These are phyloP conservation scores for Excoecaria cochinchinensis DNA, from an alignment of 345 rosid genomes.

Conservation along the genomic window DNA sequence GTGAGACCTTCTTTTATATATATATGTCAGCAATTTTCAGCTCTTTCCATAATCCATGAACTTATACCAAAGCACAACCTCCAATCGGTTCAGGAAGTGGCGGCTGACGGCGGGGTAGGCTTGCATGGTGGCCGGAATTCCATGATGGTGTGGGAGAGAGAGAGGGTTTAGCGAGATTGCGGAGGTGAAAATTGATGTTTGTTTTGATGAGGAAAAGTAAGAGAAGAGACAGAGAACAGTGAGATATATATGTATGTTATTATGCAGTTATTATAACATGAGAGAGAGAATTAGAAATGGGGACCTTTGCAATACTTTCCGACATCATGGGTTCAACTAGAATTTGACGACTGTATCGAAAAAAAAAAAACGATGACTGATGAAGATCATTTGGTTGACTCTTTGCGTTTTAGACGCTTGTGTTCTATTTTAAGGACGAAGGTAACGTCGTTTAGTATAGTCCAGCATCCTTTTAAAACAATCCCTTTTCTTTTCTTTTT, in stretches of 20 bases:
- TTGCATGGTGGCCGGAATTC: background rate
- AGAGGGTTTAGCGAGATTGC: conserved; percentile 1
- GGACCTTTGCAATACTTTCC: background rate
- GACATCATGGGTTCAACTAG: background rate
- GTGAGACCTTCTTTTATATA: too few species aligned
- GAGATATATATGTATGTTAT: background rate
- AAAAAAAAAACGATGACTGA: too few species aligned
- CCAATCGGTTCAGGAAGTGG: background rate
- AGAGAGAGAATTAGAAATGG: background rate
- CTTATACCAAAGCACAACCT: background rate
- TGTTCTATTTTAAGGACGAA: background rate
- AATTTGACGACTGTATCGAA: background rate
- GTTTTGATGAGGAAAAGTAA: background rate
- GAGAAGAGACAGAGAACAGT: background rate
- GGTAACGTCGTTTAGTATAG: background rate
- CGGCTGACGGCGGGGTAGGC: background rate
- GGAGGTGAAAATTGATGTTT: background rate
- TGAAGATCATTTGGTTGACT: background rate
- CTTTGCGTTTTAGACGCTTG: background rate
- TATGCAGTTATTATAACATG: background rate
- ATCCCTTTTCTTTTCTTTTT: too few species aligned
- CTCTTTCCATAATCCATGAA: background rate
- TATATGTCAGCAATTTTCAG: background rate
- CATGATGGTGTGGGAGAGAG: background rate
- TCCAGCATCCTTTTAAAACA: background rate